Evolutionary conservation across 148 eudicot species (phyloP).

Genomic region (Silene conica): DNA sequence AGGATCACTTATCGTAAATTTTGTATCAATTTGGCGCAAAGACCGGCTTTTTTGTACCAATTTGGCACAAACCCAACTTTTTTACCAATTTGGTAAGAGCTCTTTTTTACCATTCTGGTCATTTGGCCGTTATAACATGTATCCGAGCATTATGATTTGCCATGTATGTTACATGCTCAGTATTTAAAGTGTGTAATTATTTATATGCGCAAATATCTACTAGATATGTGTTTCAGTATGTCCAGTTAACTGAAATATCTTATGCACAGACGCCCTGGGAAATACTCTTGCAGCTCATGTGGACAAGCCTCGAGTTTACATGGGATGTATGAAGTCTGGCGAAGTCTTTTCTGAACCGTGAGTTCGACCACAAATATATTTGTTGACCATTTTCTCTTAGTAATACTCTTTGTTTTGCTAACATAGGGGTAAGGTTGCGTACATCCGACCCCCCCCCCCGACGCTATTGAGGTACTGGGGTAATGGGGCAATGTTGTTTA

Average conservation of each 20-base stretch:
- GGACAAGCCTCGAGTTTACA: slow-evolving; percentile 64
- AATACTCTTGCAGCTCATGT: slow-evolving; percentile 64
- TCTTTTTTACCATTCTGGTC: too few relatives aligned
- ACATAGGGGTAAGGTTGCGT: too few relatives aligned
- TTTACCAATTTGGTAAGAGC: too few relatives aligned
- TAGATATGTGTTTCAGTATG: neutral
- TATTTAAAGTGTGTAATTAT: neutral
- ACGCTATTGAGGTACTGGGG: too few relatives aligned
- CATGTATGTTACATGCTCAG: neutral
- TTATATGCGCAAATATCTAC: neutral
- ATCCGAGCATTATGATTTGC: neutral
- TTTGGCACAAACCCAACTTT: too few relatives aligned
- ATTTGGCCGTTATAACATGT: neutral
- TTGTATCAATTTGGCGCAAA: too few relatives aligned
- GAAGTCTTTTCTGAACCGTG: slow-evolving; percentile 82
- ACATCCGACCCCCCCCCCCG: too few relatives aligned
- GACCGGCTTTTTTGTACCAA: too few relatives aligned
- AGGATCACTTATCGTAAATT: too few relatives aligned
- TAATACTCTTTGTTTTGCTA: neutral
- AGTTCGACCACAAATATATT: slow-evolving; percentile 29
- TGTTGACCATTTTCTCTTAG: neutral
- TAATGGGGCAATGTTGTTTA: neutral
- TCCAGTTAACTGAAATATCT: slow-evolving; percentile 7
- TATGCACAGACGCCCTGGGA: slow-evolving; percentile 60
- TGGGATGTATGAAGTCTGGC: slow-evolving; percentile 95